phyloP scores from a whole-genome alignment of 768 basidiomycete genomes.

The Filobasidium wieringae region DNA sequence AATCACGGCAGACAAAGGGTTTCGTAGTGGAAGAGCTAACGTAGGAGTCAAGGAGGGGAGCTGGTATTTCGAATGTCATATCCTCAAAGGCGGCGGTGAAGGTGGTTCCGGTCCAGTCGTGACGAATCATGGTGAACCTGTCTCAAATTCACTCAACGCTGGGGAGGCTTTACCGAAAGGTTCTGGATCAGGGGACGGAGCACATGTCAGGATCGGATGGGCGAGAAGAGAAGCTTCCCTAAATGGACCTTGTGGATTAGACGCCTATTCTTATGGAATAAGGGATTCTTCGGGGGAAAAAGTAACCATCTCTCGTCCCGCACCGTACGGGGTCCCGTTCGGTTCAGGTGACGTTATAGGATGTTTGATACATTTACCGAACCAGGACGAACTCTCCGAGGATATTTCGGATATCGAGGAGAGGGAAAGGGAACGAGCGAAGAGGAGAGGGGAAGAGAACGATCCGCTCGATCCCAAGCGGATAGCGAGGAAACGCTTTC shows the following conservation, averaged over 20 bases:
- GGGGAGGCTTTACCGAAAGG: neutral
- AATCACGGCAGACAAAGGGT: slow-evolving; percentile 67
- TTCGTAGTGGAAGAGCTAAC: slow-evolving; percentile 78
- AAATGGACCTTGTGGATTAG: slow-evolving; percentile 82
- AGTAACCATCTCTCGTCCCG: slow-evolving; percentile 67
- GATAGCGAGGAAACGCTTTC: slow-evolving; percentile 74
- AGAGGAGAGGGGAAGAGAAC: neutral
- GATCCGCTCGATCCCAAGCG: slow-evolving; percentile 71
- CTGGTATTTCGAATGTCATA: slow-evolving; percentile 87
- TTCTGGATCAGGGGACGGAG: slow-evolving; percentile 45
- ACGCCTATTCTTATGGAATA: slow-evolving; percentile 83
- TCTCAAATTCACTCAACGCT: neutral
- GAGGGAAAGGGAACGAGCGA: neutral
- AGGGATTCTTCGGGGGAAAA: slow-evolving; percentile 90
- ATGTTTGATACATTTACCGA: slow-evolving; percentile 80
- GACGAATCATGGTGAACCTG: neutral
- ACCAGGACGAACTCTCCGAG: neutral
- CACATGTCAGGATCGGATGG: slow-evolving; percentile 84
- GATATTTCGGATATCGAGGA: neutral
- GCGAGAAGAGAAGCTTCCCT: slow-evolving; percentile 83
- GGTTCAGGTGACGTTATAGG: slow-evolving; percentile 79
- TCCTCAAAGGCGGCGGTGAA: slow-evolving; percentile 44
- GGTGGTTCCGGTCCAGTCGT: neutral
- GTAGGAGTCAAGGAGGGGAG: slow-evolving; percentile 75
- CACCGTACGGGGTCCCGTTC: slow-evolving; percentile 63